Evolutionary conservation across 805 yeast species (phyloP), one percentile per base, ranked within the genome.

Genomic region (Myxozyma sirexii): DNA sequence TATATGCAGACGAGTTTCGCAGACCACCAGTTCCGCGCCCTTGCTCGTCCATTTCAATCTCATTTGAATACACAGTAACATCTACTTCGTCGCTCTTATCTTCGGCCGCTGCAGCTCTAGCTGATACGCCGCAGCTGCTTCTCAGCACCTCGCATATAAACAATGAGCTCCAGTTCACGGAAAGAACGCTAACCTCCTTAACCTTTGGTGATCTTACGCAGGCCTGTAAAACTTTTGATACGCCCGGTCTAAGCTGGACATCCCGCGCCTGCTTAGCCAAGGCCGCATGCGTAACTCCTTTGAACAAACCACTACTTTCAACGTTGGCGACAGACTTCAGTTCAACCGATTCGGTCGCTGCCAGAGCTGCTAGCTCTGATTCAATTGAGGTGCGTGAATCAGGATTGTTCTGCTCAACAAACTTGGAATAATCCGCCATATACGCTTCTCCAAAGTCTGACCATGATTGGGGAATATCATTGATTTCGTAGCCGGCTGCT

Each of bases 81-180:
- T 56, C 54, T 29, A 41, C 38, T 12, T 21, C 47, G 35, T 10
- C 48, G 27, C 31, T 13, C n/a, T 12, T 15, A 42, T 12, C 26
- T 8, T 8, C 27, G 6, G 24, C 21, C 7, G 24, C 4, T 26
- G 55, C 47, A 19, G 27, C 23, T 13, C 19, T 12, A 10, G 37
- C 41, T 7, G 37, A n/a, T 4, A 27, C 31, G 4, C 51, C 53
- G 29, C 55, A 50, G 10, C 27, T 46, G 21, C 17, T 33, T n/a
- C 31, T 19, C 6, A 61, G 27, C 26, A 42, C 63, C 15, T 35
- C 42, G 21, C 47, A 17, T 17, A 63, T 61, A 23, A 63, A 50
- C 24, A 8, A 3, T 31, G 45, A 56, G 33, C 67, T 51, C 70
- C 70, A 67, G 46, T 67, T 67, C 23, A 66, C 59, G 21, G 63